Evolutionary conservation across 2,329 filamentous ascomycete genomes (phyloP).

Genomic region (Hymenoscyphus fraxineus): DNA sequence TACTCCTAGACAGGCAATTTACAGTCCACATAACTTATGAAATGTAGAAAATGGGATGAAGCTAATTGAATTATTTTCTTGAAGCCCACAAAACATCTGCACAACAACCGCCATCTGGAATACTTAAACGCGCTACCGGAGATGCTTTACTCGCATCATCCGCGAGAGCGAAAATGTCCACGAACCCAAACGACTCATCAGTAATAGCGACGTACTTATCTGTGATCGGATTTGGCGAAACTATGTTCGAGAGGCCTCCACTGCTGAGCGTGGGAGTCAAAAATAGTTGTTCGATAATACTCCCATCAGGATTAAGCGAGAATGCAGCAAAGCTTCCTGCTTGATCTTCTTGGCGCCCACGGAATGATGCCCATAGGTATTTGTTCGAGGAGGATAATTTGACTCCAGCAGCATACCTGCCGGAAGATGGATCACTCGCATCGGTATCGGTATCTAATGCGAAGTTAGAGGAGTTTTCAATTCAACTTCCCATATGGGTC

Average conservation of each 20-base stretch:
- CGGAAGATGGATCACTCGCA: conserved; percentile 12
- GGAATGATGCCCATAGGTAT: conserved; percentile 34
- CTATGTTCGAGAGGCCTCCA: conserved; percentile 9
- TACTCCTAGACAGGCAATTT: too few species aligned
- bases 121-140: conserved; percentile 7
- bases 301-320: conserved; percentile 4
- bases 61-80: not conserved
- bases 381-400: conserved; percentile 29
- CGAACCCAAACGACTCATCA: conserved; percentile 17
- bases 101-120: conserved; percentile 15
- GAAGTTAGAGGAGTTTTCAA: not conserved
- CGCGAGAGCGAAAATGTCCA: conserved; percentile 19
- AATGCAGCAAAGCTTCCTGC: conserved; percentile 11
- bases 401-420: conserved; percentile 34
- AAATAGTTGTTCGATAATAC: conserved; percentile 5
- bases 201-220: conserved; percentile 20
- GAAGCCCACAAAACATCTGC: conserved; percentile 13
- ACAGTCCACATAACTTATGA: too few species aligned
- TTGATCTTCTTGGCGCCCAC: conserved; percentile 7
- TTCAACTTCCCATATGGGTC: not conserved
- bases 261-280: conserved; percentile 5
- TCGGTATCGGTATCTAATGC: not conserved
- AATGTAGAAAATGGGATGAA: too few species aligned
- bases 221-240: conserved; percentile 6
- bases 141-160: not conserved